Percentiles rank a stretch among this genome's conserved stretches.
Conservation (phyloP, 805 yeast species). For the Hanseniaspora thailandica region DNA sequence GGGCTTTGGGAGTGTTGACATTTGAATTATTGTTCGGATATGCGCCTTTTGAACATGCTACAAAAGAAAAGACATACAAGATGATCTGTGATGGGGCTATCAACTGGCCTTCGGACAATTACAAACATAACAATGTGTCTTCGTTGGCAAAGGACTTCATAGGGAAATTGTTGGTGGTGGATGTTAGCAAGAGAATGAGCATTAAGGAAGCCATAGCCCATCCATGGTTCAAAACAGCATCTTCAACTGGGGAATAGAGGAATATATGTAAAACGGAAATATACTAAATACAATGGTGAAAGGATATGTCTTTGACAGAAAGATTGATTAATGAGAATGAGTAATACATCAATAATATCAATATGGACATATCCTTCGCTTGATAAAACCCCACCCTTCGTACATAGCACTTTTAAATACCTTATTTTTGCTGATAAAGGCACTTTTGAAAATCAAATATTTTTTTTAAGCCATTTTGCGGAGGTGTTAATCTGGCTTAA, state of each 20-base stretch:
- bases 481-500: no score
- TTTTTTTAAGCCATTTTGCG: no score
- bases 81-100: conserved; percentile 70
- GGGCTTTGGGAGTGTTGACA: conserved; percentile 84
- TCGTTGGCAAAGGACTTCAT: conserved; percentile 71
- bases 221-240: conserved; percentile 55
- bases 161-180: conserved; percentile 46
- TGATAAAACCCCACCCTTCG: no score
- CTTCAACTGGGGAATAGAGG: not conserved
- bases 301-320: no score
- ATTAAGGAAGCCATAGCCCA: conserved; percentile 55
- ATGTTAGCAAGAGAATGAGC: conserved; percentile 54
- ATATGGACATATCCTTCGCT: no score
- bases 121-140: conserved; percentile 37
- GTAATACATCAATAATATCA: no score
- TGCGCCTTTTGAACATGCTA: conserved; percentile 84
- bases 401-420: no score
- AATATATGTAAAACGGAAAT: conserved; percentile 12
- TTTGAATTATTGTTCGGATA: conserved; percentile 78
- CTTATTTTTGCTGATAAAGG: no score
- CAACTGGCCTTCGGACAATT: conserved; percentile 40
- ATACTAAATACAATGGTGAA: no score
- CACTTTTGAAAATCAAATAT: no score
- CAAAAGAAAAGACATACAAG: conserved; percentile 65
- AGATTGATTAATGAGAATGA: no score